Evolutionary conservation across 257 asterid species (phyloP), one percentile per base, ranked within the genome.

Genomic region (Nicotiana knightiana): DNA sequence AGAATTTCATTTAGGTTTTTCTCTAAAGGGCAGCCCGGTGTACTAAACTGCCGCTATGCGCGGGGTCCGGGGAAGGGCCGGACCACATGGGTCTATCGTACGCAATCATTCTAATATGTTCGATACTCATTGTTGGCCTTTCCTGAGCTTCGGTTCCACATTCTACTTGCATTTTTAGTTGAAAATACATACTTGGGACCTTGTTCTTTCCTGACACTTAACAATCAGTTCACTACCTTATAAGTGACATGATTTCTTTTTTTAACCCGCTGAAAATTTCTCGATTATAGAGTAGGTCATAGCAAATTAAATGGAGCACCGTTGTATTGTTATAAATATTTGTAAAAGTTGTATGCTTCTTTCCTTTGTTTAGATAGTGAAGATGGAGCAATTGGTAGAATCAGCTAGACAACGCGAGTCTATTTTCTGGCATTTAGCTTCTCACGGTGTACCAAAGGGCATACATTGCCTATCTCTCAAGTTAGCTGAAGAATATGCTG

Each of bases 401-500:
- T 86, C 85, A 75, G 94, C 97, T 46, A 88, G 87, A 82, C 85
- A 86, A 83, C 92, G 86, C 2, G 97, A 94, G 86, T 90, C 90
- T 33, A 15, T 90, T 43, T 89, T 87, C 88, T 93, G 98, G 98
- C 92, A 93, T 88, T 82, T 93, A 83, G 97, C 97, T 88, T 87
- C 98, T 87, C 93, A 85, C 64, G 92, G 91, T 26, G 86, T 92
- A 70, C 97, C 98, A 70, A 91, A 84, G 84, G 88, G 94, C 89
- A 87, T 91, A 1, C 90, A 93, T 84, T 94, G 98, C 57, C 96
- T 94, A 30, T 88, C 97, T 46, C 96, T 94, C 73, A 86, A 87
- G 83, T 82, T 94, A 85, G 93, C 98, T 3, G 97, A 93, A 85
- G 97, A 94, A 84, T 94, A 90, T 81, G 92, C 95, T 32, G 84